A percentile compares a stretch with the other conserved stretches of the same genome.
These are phyloP conservation scores for Hypoxylon intermedium DNA, from an alignment of 495 filamentous ascomycete species.

Conservation along the genomic window DNA sequence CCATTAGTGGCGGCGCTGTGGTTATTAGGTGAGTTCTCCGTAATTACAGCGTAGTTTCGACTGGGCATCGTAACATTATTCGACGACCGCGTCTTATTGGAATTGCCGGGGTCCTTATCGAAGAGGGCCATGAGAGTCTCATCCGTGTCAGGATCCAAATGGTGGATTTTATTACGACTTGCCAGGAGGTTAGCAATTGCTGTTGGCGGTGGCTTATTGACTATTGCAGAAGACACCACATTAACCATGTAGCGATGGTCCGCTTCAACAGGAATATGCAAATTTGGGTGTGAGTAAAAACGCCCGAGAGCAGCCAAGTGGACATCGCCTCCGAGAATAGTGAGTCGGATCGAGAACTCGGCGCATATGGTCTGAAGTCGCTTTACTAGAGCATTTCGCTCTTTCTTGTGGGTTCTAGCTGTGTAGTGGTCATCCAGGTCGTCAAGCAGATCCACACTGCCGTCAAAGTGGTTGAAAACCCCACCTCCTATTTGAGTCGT, in stretches of 20 bases:
- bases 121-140: conserved; percentile 90
- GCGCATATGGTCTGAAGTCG: conserved; percentile 76
- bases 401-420: conserved; percentile 86
- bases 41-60: conserved; percentile 85
- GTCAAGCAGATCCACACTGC: conserved; percentile 86
- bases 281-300: conserved; percentile 88
- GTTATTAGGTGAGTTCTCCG: conserved; percentile 66
- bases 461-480: conserved; percentile 93
- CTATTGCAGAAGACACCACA: conserved; percentile 87
- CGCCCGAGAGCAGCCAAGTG: conserved; percentile 91
- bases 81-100: conserved; percentile 67
- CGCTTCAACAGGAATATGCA: conserved; percentile 76
- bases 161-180: conserved; percentile 88
- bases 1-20: conserved; percentile 17
- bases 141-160: conserved; percentile 81
- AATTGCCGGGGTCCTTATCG: conserved; percentile 77
- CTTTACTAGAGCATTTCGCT: conserved; percentile 76
- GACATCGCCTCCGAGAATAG: conserved; percentile 91
- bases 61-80: conserved; percentile 91
- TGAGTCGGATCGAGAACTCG: conserved; percentile 76
- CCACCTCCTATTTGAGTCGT: conserved; percentile 61
- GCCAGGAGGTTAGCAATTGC: conserved; percentile 90
- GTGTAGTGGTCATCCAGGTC: conserved; percentile 97
- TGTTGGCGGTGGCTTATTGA: conserved; percentile 88
- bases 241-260: conserved; percentile 97